Evolutionary conservation across 1,284 basidiomycete genomes (phyloP), one percentile per base, ranked within the genome.

Genomic region (Moniliophthora roreri): DNA sequence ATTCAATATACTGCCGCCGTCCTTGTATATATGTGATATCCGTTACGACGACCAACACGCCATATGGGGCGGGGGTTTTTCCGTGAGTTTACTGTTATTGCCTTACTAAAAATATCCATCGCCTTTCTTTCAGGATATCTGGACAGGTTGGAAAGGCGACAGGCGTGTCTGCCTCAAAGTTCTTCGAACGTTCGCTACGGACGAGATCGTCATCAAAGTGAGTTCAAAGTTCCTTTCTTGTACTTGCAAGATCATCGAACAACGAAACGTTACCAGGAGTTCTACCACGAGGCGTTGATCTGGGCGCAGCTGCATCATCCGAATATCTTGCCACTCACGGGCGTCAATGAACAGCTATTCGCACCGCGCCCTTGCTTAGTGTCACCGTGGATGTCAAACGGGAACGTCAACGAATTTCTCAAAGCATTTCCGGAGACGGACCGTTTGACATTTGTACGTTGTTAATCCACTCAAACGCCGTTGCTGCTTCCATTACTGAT

Each of bases 351-450:
- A 2, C 54, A 56, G 1, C 32, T 54, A 2, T 51, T 54, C 26
- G 8, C 26, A 4, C 52, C 53, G 1, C 47, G 21, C 16, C 52
- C 51, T 24, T 55, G 46, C 37, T 26, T 58, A 5, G 38, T 58
- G 5, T 61, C 58, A 10, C 60, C 54, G n/a, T 60, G 58, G 56
- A 60, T 57, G 52, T 26, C 51, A 0, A 53, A 56, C 11, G 56
- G 58, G 6, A 49, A 55, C 35, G 23, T 61, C 11, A 40, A 55
- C 7, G 24, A 28, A 4, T 60, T 51, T 40, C 37, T 58, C 11
- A 48, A 47, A 15, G 34, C 34, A 32, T 34, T 28, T 44, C 40
- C 51, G 4, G 26, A 40, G 16, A 44, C 24, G 28, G 16, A 37
- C 18, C 48, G 40, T 20, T 41, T 56, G 11, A 39, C 4, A 46